These are phyloP conservation scores for Vitis cinerea DNA, from an alignment of 164 flowering plant genomes.

Conservation along the genomic window DNA sequence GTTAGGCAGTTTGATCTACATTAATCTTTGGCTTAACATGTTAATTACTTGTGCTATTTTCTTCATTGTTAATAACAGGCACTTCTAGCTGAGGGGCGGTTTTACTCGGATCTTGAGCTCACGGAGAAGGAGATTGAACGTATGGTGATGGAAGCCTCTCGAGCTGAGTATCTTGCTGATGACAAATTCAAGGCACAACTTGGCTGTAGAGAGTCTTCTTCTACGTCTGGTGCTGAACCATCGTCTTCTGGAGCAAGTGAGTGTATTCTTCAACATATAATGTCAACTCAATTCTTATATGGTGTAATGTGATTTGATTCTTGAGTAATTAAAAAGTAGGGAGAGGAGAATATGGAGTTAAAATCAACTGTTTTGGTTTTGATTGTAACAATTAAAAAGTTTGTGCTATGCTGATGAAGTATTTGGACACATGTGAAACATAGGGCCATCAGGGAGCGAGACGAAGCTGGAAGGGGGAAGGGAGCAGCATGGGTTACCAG, in stretches of 20 bases:
- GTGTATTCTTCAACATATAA: conserved; percentile 15
- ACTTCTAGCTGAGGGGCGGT: conserved; percentile 90
- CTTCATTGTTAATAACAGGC: conserved; percentile 49
- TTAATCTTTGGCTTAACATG: not conserved
- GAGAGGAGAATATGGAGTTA: too few species aligned
- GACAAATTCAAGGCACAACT: conserved; percentile 62
- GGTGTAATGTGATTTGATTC: too few species aligned
- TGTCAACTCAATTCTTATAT: not conserved
- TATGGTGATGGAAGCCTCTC: conserved; percentile 97
- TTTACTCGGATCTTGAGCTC: conserved; percentile 96
- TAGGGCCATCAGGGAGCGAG: conserved; percentile 59
- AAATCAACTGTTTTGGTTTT: too few species aligned
- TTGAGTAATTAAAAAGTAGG: too few species aligned
- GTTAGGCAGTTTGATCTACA: not conserved
- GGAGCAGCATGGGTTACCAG: conserved; percentile 23
- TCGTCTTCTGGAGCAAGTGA: conserved; percentile 95
- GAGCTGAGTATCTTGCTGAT: conserved; percentile 79
- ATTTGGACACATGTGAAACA: not conserved
- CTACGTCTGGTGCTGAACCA: conserved; percentile 88
- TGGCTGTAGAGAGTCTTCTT: conserved; percentile 62
- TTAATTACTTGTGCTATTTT: not conserved
- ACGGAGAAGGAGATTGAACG: conserved; percentile 99
- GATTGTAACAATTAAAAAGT: not conserved
- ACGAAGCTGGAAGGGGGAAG: conserved; percentile 30
- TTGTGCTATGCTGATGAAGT: not conserved